phyloP scores from a whole-genome alignment of 441 rosid species.

The Pelargonium exstipulatum region DNA sequence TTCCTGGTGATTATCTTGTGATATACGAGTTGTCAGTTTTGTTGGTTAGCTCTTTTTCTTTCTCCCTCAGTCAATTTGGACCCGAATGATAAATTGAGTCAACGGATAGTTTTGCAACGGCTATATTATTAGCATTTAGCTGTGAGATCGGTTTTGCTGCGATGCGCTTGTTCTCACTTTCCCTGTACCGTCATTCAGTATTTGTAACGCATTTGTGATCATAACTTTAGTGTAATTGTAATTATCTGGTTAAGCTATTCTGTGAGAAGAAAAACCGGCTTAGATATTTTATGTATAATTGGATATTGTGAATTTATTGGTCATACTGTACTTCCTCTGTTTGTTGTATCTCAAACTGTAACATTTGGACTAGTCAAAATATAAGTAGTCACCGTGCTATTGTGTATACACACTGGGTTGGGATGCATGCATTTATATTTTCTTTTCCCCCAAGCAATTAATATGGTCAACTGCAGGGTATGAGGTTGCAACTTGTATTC shows the following conservation, averaged over 20 bases:
- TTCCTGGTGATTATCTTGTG: not conserved
- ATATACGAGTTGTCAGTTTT: slow-evolving; percentile 1
- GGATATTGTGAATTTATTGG: slow-evolving; percentile 5
- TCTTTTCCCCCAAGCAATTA: not conserved
- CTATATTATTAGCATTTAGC: not conserved
- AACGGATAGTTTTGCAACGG: slow-evolving; percentile 4
- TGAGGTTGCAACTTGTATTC: not conserved
- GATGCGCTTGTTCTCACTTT: too few species aligned
- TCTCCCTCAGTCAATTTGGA: too few species aligned
- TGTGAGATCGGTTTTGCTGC: slow-evolving; percentile 2
- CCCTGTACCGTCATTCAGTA: not conserved
- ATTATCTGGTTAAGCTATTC: not conserved
- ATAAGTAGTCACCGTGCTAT: not conserved
- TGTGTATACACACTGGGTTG: not conserved
- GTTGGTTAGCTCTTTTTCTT: not conserved
- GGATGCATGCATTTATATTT: not conserved
- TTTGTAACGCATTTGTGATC: not conserved
- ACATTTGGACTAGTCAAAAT: not conserved
- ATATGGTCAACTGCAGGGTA: not conserved
- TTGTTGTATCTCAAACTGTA: not conserved
- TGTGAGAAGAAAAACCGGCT: too few species aligned
- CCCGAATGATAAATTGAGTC: not conserved
- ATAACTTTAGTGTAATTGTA: not conserved
- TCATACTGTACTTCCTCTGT: not conserved
- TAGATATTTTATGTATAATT: too few species aligned